These are phyloP conservation scores for Lithohypha guttulata DNA, from an alignment of 2,329 filamentous ascomycete genomes.

Conservation along the genomic window DNA sequence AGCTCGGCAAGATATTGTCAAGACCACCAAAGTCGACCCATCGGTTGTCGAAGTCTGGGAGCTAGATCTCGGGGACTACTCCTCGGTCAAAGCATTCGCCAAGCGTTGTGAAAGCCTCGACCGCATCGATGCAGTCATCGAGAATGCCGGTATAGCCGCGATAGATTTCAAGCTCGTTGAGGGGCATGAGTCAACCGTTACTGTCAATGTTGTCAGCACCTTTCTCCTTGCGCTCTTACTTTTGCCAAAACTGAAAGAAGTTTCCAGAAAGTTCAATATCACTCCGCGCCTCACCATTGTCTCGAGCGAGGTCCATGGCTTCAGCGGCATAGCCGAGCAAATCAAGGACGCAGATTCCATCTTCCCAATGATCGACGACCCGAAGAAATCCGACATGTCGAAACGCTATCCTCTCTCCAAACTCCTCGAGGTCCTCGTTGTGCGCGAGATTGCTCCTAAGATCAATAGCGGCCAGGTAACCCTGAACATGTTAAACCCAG, in stretches of 20 bases:
- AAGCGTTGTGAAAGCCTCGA: constrained; percentile 24
- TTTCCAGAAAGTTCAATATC: constrained; percentile 13
- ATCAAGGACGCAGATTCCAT: constrained; percentile 15
- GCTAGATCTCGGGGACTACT: constrained; percentile 34
- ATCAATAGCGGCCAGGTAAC: constrained; percentile 10
- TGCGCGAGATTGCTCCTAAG: constrained; percentile 14
- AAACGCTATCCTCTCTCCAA: constrained; percentile 19
- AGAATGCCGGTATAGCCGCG: constrained; percentile 29
- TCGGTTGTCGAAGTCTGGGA: constrained; percentile 35
- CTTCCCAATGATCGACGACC: constrained; percentile 8
- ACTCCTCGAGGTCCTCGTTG: constrained; percentile 18
- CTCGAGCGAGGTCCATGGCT: constrained; percentile 19
- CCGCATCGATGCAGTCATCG: constrained; percentile 28
- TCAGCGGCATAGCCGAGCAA: constrained; percentile 16
- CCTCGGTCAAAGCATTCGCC: constrained; percentile 29
- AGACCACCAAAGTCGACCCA: constrained; percentile 21
- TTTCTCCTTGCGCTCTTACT: constrained; percentile 21
- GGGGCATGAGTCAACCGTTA: constrained; percentile 21
- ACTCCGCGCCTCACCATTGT: constrained; percentile 20
- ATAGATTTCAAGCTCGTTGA: constrained; percentile 12
- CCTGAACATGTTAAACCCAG: constrained; percentile 22
- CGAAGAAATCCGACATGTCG: constrained; percentile 6
- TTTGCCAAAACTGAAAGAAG: constrained; percentile 19
- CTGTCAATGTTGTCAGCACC: constrained; percentile 24
- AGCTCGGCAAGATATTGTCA: constrained; percentile 33